A percentile compares a stretch with the other conserved stretches of the same genome.
phyloP scores from a whole-genome alignment of 192 early-diverging fungal genomes.

The Gamsiella multidivaricata region DNA sequence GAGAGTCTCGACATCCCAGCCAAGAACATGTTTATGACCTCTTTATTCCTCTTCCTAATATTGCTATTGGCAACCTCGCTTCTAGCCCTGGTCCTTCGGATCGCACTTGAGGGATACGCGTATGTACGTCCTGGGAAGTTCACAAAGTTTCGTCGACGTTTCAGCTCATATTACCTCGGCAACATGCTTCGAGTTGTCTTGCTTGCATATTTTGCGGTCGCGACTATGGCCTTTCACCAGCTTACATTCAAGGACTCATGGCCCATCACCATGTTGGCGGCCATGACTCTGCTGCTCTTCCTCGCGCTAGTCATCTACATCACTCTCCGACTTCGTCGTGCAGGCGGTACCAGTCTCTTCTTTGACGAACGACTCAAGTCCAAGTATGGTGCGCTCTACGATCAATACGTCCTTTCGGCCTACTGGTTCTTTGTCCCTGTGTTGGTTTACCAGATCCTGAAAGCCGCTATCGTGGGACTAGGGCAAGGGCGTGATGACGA shows the following conservation, averaged over 20 bases:
- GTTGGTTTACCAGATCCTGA: constrained; percentile 29
- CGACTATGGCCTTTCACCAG: constrained; percentile 50
- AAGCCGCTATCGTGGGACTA: constrained; percentile 37
- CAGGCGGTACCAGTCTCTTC: constrained; percentile 37
- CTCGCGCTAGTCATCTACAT: constrained; percentile 18
- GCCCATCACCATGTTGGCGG: constrained; percentile 36
- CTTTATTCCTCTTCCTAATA: constrained; percentile 37
- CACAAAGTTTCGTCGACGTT: constrained; percentile 29
- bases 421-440: constrained; percentile 53
- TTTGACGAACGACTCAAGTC: constrained; percentile 42
- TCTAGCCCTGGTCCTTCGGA: constrained; percentile 18
- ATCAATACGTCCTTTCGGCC: constrained; percentile 38
- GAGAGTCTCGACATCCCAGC: constrained; percentile 42
- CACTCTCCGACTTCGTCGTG: constrained; percentile 27
- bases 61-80: constrained; percentile 34
- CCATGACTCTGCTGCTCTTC: constrained; percentile 29
- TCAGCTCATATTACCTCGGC: constrained; percentile 29
- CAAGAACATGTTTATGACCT: constrained; percentile 53
- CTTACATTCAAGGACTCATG: constrained; percentile 39
- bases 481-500: constrained; percentile 2
- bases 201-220: constrained; percentile 48
- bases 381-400: constrained; percentile 46
- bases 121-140: constrained; percentile 39
- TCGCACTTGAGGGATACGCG: constrained; percentile 30
- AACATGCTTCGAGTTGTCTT: constrained; percentile 43